Evolutionary conservation across 768 basidiomycete genomes (phyloP), one percentile per base, ranked within the genome.

Genomic region (Piloderma croceum): DNA sequence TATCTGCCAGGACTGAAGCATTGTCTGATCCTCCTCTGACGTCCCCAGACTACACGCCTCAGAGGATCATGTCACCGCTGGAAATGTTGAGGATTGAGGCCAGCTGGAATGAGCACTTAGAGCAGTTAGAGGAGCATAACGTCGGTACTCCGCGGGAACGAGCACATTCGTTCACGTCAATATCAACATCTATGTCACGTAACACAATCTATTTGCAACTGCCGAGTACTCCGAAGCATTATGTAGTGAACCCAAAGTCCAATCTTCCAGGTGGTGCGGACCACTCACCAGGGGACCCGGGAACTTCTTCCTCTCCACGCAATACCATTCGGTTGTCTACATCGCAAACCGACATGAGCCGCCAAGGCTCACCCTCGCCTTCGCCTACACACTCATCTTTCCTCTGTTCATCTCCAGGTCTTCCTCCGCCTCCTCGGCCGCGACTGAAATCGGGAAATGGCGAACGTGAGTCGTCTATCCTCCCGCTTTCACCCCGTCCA

Each of bases 61-160:
- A 81, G 53, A 73, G 73, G 29, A 84, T 83, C 45, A 71, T 83
- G 71, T 77, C 80, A 12, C 75, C 78, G 18, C 79, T 76, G 13
- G 78, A 82, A 41, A 70, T 82, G 65, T 69, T 76, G 17, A 68
- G 70, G 56, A 60, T 83, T 7, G 81, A 82, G 51, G 77, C 73
- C 31, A 66, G 70, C 43, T 29, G 9, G 48, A n/a, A n/a, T n/a
- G n/a, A n/a, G n/a, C n/a, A n/a, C n/a, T n/a, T n/a, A n/a, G n/a
- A n/a, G n/a, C n/a, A n/a, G n/a, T n/a, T n/a, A n/a, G n/a, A n/a
- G n/a, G n/a, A n/a, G n/a, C n/a, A n/a, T n/a, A n/a, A n/a, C n/a
- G n/a, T n/a, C n/a, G n/a, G n/a, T n/a, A n/a, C n/a, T n/a, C n/a
- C n/a, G n/a, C n/a, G n/a, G n/a, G n/a, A n/a, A n/a, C n/a, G n/a